Evolutionary conservation across 192 early-diverging fungal species (phyloP).

Genomic region (Nowakowskiella sp.): DNA sequence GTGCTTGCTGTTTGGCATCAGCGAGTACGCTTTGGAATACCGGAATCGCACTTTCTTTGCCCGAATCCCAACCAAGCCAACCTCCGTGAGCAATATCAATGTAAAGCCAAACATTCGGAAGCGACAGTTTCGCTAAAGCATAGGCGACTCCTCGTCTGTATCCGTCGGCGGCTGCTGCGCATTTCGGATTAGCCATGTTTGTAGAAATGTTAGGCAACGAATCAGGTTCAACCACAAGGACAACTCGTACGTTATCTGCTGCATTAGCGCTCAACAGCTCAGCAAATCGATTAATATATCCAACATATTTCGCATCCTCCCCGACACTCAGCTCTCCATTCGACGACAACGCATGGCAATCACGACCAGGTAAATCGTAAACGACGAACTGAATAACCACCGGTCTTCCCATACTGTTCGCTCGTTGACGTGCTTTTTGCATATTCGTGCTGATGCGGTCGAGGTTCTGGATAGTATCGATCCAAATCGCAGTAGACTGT

Average conservation of each 20-base stretch:
- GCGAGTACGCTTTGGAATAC: conserved; percentile 20
- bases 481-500: conserved; percentile 11
- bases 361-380: conserved; percentile 44
- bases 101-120: conserved; percentile 27
- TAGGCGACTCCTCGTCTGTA: conserved; percentile 34
- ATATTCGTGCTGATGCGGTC: background rate
- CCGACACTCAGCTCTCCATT: conserved; percentile 30
- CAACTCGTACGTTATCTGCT: conserved; percentile 30
- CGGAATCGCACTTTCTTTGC: conserved; percentile 15
- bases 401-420: background rate
- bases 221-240: conserved; percentile 37
- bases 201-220: conserved; percentile 38
- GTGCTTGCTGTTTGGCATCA: conserved; percentile 10
- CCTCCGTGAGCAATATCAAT: conserved; percentile 36
- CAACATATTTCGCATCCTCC: conserved; percentile 20
- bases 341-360: conserved; percentile 34
- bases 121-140: conserved; percentile 23
- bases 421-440: conserved; percentile 6
- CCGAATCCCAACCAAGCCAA: conserved; percentile 35
- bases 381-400: conserved; percentile 32
- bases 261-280: conserved; percentile 13
- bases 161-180: conserved; percentile 17
- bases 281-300: conserved; percentile 37
- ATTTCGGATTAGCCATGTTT: conserved; percentile 15
- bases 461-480: conserved; percentile 16